Evolutionary conservation across 2,329 filamentous ascomycete species (phyloP).

Genomic region (Macroventuria anomochaeta): DNA sequence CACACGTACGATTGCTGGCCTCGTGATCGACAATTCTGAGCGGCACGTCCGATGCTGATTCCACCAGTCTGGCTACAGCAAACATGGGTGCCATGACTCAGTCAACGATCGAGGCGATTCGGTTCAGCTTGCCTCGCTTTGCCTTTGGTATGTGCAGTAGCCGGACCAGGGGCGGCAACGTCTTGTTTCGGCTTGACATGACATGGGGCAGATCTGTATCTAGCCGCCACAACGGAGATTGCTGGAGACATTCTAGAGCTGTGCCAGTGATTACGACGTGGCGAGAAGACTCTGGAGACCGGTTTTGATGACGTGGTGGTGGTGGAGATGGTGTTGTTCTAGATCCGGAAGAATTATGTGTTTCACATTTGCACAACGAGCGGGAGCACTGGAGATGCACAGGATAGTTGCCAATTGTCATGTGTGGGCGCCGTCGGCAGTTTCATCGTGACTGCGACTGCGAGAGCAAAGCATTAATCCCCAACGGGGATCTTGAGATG

Average conservation of each 20-base stretch:
- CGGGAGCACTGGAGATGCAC: not conserved
- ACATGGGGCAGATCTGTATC: not conserved
- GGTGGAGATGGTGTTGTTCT: not conserved
- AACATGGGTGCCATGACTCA: conserved; percentile 8
- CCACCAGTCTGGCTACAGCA: conserved; percentile 3
- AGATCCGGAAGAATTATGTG: conserved; percentile 13
- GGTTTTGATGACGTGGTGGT: not conserved
- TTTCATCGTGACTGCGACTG: not conserved
- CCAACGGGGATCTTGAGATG: not conserved
- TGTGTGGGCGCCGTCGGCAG: not conserved
- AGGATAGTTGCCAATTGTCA: not conserved
- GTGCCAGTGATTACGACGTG: not conserved
- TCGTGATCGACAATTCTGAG: conserved; percentile 1
- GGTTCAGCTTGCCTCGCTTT: not conserved
- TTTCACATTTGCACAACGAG: not conserved
- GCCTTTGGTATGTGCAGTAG: not conserved
- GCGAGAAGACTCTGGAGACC: not conserved
- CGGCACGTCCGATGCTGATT: conserved; percentile 4
- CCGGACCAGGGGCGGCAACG: conserved; percentile 2
- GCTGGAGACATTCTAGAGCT: not conserved
- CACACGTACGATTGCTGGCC: not conserved
- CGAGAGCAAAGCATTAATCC: not conserved
- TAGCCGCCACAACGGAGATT: conserved; percentile 12
- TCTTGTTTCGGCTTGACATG: conserved; percentile 5
- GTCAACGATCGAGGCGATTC: conserved; percentile 1